Evolutionary conservation across 257 asterid species (phyloP).

Genomic region (Solanum pennellii): DNA sequence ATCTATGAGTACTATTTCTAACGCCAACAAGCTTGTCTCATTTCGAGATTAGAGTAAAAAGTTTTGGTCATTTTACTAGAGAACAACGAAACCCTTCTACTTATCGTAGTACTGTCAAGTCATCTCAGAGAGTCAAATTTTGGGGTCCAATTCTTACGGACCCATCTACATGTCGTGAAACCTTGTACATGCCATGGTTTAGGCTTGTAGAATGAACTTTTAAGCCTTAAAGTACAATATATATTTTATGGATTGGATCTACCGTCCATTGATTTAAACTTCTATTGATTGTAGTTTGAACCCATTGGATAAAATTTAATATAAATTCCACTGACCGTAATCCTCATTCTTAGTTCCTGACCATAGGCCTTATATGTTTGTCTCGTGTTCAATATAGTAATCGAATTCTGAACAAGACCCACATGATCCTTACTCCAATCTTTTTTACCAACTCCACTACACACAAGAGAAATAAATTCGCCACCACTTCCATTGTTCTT

Average conservation of each 20-base stretch:
- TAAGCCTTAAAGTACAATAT: not conserved
- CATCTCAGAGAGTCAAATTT: not conserved
- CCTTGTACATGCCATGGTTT: not conserved
- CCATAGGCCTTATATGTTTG: conserved; percentile 49
- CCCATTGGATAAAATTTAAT: not conserved
- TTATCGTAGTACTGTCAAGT: not conserved
- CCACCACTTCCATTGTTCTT: conserved; percentile 12
- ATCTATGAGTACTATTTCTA: too few relatives aligned
- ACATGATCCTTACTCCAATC: conserved; percentile 37
- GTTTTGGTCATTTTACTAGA: too few relatives aligned
- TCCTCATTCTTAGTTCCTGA: conserved; percentile 1
- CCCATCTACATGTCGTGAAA: not conserved
- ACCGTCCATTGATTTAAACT: not conserved
- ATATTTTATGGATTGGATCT: not conserved
- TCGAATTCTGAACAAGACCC: conserved; percentile 62
- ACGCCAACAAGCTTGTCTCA: too few relatives aligned
- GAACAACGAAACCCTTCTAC: not conserved
- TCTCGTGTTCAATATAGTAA: conserved; percentile 27
- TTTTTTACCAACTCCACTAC: conserved; percentile 44
- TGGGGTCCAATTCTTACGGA: not conserved
- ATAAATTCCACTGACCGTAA: not conserved
- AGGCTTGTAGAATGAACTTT: not conserved
- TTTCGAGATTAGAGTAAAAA: too few relatives aligned
- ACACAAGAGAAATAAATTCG: conserved; percentile 54
- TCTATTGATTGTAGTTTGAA: not conserved